Evolutionary conservation across 108 stramenopile genomes (phyloP).

Genomic region (Asterionellopsis glacialis): DNA sequence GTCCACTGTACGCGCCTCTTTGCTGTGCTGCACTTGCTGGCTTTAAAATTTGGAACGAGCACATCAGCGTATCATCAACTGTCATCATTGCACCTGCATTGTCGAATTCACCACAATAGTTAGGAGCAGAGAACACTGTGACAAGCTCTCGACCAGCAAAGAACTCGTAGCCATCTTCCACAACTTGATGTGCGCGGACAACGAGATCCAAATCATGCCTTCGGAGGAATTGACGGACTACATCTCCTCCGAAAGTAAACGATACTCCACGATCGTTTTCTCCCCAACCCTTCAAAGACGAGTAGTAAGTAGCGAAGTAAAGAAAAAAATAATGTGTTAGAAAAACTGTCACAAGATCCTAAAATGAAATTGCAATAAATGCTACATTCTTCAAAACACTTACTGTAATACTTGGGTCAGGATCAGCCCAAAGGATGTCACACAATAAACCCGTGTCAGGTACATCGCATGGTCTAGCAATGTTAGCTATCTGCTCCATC

Average conservation of each 20-base stretch:
- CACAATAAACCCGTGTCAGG: constrained; percentile 98
- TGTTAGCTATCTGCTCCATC: constrained; percentile 96
- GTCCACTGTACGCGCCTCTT: constrained; percentile 35
- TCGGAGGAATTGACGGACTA: constrained; percentile 95
- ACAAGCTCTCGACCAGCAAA: constrained; percentile 96
- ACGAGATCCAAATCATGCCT: constrained; percentile 98
- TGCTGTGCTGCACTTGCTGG: constrained; percentile 88
- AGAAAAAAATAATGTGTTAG: not conserved
- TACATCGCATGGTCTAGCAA: constrained; percentile 96
- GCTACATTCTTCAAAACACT: constrained; percentile 24
- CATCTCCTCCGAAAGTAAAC: constrained; percentile 99
- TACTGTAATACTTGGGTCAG: constrained; percentile 93
- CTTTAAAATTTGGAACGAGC: constrained; percentile 94
- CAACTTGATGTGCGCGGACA: constrained; percentile 99
- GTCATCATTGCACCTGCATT: constrained; percentile 99
- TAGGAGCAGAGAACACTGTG: constrained; percentile 96
- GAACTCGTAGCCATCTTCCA: constrained; percentile 99
- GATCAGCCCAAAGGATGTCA: constrained; percentile 99
- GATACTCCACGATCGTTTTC: constrained; percentile 99
- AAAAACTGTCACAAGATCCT: constrained; percentile 6
- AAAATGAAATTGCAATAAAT: not conserved
- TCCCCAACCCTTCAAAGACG: constrained; percentile 85
- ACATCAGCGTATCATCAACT: constrained; percentile 94
- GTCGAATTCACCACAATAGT: constrained; percentile 99
- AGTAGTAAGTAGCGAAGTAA: too few relatives aligned